phyloP scores from a whole-genome alignment of 805 yeast genomes.

The Candida argentea region DNA sequence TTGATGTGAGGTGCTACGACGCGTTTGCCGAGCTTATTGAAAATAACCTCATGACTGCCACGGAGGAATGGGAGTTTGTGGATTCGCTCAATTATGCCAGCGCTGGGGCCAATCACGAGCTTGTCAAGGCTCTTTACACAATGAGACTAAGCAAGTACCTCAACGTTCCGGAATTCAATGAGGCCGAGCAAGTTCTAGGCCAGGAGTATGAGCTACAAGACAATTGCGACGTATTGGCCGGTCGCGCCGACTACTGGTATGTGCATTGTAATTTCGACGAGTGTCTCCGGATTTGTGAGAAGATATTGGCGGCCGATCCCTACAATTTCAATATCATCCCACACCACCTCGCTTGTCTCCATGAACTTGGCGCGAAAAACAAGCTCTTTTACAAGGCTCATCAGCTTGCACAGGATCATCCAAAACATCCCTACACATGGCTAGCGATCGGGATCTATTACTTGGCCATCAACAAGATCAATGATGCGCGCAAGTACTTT shows the following conservation, averaged over 20 bases:
- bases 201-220: slow-evolving; percentile 65
- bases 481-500: slow-evolving; percentile 81
- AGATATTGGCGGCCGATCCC: slow-evolving; percentile 47
- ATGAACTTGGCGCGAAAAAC: slow-evolving; percentile 76
- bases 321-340: slow-evolving; percentile 67
- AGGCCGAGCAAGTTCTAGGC: slow-evolving; percentile 52
- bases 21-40: slow-evolving; percentile 74
- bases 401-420: slow-evolving; percentile 74
- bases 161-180: slow-evolving; percentile 46
- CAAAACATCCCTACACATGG: slow-evolving; percentile 81
- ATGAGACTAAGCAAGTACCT: slow-evolving; percentile 66
- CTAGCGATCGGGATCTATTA: slow-evolving; percentile 88
- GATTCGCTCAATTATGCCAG: slow-evolving; percentile 55
- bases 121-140: slow-evolving; percentile 67
- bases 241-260: slow-evolving; percentile 60
- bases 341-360: slow-evolving; percentile 69
- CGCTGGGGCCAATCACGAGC: slow-evolving; percentile 70
- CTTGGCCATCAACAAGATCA: slow-evolving; percentile 55
- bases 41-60: slow-evolving; percentile 68
- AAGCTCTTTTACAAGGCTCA: slow-evolving; percentile 75
- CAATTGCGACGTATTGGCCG: slow-evolving; percentile 59
- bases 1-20: slow-evolving; percentile 87
- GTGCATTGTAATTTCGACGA: slow-evolving; percentile 71
- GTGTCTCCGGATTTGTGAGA: slow-evolving; percentile 68
- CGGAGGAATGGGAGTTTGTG: slow-evolving; percentile 80